phyloP scores from a whole-genome alignment of 805 yeast genomes.

The Suhomyces xylopsoci region DNA sequence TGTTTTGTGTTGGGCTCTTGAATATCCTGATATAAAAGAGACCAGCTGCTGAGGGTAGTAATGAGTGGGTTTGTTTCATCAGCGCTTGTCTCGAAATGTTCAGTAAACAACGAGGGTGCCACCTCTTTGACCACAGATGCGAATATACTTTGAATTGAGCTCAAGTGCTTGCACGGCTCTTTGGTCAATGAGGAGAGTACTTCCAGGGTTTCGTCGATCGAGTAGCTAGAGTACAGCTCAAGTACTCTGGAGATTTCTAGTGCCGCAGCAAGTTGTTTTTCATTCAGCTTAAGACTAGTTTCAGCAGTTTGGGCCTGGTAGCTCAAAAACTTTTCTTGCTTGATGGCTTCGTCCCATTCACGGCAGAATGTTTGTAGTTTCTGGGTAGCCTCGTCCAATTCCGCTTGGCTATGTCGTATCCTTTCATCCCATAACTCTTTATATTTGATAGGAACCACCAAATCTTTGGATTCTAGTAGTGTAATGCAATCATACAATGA shows the following conservation, averaged over 20 bases:
- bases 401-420: conserved; percentile 2
- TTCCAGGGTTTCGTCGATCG: not conserved
- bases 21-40: conserved; percentile 10
- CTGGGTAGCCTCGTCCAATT: conserved; percentile 11
- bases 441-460: conserved; percentile 33
- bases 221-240: not conserved
- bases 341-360: conserved; percentile 13
- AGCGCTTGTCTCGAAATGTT: conserved; percentile 4
- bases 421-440: conserved; percentile 32
- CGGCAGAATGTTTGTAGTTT: conserved; percentile 13
- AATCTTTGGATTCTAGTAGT: conserved; percentile 30
- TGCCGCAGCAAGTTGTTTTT: conserved; percentile 4
- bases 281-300: not conserved
- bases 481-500: conserved; percentile 34
- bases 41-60: conserved; percentile 13
- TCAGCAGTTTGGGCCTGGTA: conserved; percentile 9
- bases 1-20: not conserved
- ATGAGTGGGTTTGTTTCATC: conserved; percentile 3
- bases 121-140: conserved; percentile 6
- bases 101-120: conserved; percentile 8
- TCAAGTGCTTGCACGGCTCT: not conserved
- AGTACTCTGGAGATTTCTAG: not conserved
- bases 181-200: not conserved
- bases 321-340: conserved; percentile 7
- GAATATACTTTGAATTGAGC: conserved; percentile 7